These are phyloP conservation scores for Populus hybrid DNA, from an alignment of 441 rosid species.

Conservation along the genomic window DNA sequence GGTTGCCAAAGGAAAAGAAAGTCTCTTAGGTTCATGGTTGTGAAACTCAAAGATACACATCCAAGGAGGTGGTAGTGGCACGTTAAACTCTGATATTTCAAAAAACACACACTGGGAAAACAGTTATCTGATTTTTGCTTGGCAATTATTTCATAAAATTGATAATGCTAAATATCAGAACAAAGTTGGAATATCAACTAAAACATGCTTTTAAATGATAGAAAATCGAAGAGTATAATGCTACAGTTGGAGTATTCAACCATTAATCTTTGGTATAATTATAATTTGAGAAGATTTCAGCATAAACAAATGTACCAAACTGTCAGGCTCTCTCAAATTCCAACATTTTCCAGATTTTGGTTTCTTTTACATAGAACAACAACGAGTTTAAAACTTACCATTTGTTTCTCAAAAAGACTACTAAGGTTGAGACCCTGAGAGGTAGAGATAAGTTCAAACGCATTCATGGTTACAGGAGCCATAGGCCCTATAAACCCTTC, in stretches of 20 bases:
- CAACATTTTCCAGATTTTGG: neutral
- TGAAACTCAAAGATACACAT: slow-evolving; percentile 8
- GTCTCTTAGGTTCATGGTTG: slow-evolving; percentile 8
- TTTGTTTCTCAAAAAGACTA: slow-evolving; percentile 88
- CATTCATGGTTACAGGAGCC: slow-evolving; percentile 91
- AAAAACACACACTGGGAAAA: neutral
- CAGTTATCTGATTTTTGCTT: neutral
- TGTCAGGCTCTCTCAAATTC: neutral
- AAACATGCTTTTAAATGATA: slow-evolving; percentile 2
- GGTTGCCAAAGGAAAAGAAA: slow-evolving; percentile 22
- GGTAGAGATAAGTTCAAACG: slow-evolving; percentile 96
- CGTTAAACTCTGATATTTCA: neutral
- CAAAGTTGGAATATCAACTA: neutral
- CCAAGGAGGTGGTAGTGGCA: neutral
- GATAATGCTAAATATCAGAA: neutral
- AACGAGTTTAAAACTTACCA: slow-evolving; percentile 45
- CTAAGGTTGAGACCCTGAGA: slow-evolving; percentile 97
- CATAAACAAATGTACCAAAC: neutral
- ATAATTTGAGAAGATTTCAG: neutral
- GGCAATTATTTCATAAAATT: neutral
- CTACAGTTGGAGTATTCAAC: neutral
- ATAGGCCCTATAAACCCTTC: slow-evolving; percentile 41
- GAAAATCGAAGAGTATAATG: neutral
- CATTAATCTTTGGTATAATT: neutral
- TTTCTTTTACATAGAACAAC: neutral